Evolutionary conservation across 2,329 filamentous ascomycete species (phyloP), one percentile per base, ranked within the genome.

Genomic region (Acephala macrosclerotiorum): DNA sequence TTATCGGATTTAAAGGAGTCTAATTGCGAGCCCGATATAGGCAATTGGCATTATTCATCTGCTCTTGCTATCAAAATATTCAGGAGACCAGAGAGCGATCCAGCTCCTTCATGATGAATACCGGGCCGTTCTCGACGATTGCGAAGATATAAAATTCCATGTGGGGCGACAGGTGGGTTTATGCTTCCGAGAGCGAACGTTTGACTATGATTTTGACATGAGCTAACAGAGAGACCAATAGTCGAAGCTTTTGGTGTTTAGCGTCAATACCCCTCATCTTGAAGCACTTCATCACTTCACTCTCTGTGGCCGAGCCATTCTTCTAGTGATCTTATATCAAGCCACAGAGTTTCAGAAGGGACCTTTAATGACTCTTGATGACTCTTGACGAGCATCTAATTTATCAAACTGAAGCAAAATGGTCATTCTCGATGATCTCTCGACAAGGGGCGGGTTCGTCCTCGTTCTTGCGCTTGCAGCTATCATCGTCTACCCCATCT

Each of bases 401-500:
- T 1, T 8, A 29, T 49, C 18, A 53, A 26, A 8, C 12, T n/a
- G 18, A 29, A 26, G 26, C 25, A 33, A 53, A 16, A 53, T 53
- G 49, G 26, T 12, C 14, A 26, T 53, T 3, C 6, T 53, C 12
- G 14, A 26, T 33, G 11, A 5, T 7, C 49, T 53, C n/a, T 14
- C 49, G 22, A 9, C 47, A 51, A 51, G 22, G 8, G 14, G 20
- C 11, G 47, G 20, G 26, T 9, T 29, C 3, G 1, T 51, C 22
- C 47, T 51, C 20, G 14, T 16, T 18, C 25, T 53, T 2, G 22
- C 16, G 3, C 22, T 53, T n/a, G 12, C 18, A 26, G 26, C 14
- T 14, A 40, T 49, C 5, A 38, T 61, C 51, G 36, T 22, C 0
- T 66, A 66, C 26, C 20, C 29, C 33, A 12, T 64, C 16, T 61